Base-by-base conservation (phyloP, 352 stramenopile genomes). In the Phytophthora agathidicida region DNA sequence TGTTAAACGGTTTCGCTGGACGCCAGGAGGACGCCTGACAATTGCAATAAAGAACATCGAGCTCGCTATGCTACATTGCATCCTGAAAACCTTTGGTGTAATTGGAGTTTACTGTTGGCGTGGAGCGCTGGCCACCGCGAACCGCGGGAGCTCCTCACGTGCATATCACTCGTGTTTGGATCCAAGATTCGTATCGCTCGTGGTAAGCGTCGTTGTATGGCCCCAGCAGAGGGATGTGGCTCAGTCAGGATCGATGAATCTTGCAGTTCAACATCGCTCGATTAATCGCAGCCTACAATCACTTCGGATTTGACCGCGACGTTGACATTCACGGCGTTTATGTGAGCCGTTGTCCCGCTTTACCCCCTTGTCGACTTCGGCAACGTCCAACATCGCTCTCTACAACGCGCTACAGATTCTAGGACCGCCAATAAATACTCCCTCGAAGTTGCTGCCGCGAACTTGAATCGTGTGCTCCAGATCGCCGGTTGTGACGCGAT, bases 1-100 rank as follows among this genome's bases (percentile, higher is more conserved):
- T 24, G 14, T 36, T 48, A 48, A 48, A 36, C 26, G 7, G 8
- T 48, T 27, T 48, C 41, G 16, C 24, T 47, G 41, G n/a, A n/a
- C n/a, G n/a, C n/a, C n/a, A n/a, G n/a, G n/a, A n/a, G n/a, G n/a
- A n/a, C n/a, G n/a, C n/a, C n/a, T n/a, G n/a, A n/a, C n/a, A n/a
- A n/a, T n/a, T n/a, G n/a, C n/a, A n/a, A n/a, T n/a, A n/a, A n/a
- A n/a, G n/a, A n/a, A n/a, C n/a, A n/a, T n/a, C n/a, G n/a, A n/a
- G n/a, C n/a, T n/a, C n/a, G n/a, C n/a, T n/a, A n/a, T n/a, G n/a
- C n/a, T n/a, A n/a, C n/a, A n/a, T n/a, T n/a, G n/a, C n/a, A n/a
- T n/a, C n/a, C n/a, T n/a, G n/a, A n/a, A n/a, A n/a, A n/a, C n/a
- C n/a, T n/a, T n/a, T n/a, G n/a, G n/a, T n/a, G n/a, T n/a, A n/a